A percentile compares a stretch with the other conserved stretches of the same genome.
phyloP scores from a whole-genome alignment of 2,329 filamentous ascomycete species.

The Neodidymelliopsis sp. region DNA sequence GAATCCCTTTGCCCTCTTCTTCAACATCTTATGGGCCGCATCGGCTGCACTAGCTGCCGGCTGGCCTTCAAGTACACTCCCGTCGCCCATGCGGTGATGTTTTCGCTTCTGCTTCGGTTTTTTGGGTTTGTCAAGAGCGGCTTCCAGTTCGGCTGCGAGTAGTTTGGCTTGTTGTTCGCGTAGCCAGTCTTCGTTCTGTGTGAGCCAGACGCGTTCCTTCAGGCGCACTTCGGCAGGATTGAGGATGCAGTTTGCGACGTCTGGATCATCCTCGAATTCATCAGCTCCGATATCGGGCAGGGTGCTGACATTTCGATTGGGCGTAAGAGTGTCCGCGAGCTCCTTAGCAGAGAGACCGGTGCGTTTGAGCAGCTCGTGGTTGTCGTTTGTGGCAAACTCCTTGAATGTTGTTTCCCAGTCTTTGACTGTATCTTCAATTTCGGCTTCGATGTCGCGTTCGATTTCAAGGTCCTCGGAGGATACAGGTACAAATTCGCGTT shows the following conservation, averaged over 20 bases:
- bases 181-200: conserved; percentile 93
- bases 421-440: conserved; percentile 50
- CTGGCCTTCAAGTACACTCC: conserved; percentile 53
- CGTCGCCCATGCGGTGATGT: conserved; percentile 48
- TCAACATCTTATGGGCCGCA: conserved; percentile 55
- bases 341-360: conserved; percentile 39
- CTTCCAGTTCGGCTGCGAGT: conserved; percentile 73
- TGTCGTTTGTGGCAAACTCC: conserved; percentile 38
- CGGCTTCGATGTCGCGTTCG: conserved; percentile 56
- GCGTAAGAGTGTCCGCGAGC: conserved; percentile 36
- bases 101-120: conserved; percentile 57
- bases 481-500: conserved; percentile 44
- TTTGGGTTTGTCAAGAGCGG: conserved; percentile 58
- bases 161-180: conserved; percentile 85
- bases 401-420: conserved; percentile 42
- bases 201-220: conserved; percentile 94
- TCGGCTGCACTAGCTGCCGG: conserved; percentile 55
- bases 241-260: conserved; percentile 82
- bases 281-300: conserved; percentile 72
- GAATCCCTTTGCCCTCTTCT: conserved; percentile 54
- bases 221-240: conserved; percentile 75
- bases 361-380: conserved; percentile 38
- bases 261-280: conserved; percentile 89
- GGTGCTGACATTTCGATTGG: conserved; percentile 33
- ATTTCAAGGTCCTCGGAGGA: conserved; percentile 55